Percentiles rank a stretch among this genome's conserved stretches.
Evolutionary conservation across 805 yeast species (phyloP).

Genomic region (Wickerhamomyces rabaulensis): DNA sequence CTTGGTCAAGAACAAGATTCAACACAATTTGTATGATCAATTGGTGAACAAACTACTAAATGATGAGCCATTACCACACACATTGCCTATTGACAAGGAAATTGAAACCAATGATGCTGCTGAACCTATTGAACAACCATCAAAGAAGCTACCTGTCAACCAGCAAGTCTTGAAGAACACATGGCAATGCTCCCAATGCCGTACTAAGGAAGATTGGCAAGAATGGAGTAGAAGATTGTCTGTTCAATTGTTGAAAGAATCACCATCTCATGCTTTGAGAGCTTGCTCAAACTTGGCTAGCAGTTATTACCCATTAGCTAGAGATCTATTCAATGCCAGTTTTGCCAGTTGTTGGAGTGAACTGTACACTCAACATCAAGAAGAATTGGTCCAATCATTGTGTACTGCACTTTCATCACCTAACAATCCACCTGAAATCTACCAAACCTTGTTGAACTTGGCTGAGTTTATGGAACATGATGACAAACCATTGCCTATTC

Average conservation of each 20-base stretch:
- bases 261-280: slow-evolving; percentile 90
- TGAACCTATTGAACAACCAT: slow-evolving; percentile 58
- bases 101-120: slow-evolving; percentile 29
- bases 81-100: slow-evolving; percentile 63
- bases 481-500: slow-evolving; percentile 87
- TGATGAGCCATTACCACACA: slow-evolving; percentile 83
- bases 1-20: slow-evolving; percentile 55
- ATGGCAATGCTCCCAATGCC: slow-evolving; percentile 88
- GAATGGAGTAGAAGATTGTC: slow-evolving; percentile 92
- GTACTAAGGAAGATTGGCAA: slow-evolving; percentile 95
- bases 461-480: slow-evolving; percentile 98
- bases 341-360: slow-evolving; percentile 96
- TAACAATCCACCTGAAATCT: slow-evolving; percentile 92
- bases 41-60: slow-evolving; percentile 71
- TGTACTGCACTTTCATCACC: slow-evolving; percentile 86
- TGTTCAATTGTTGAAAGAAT: slow-evolving; percentile 80
- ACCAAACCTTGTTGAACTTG: slow-evolving; percentile 80
- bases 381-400: slow-evolving; percentile 78
- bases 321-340: slow-evolving; percentile 87
- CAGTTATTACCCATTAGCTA: slow-evolving; percentile 81
- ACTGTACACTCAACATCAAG: slow-evolving; percentile 81
- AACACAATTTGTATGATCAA: slow-evolving; percentile 73
- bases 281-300: slow-evolving; percentile 90
- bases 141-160: slow-evolving; percentile 69
- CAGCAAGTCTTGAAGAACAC: slow-evolving; percentile 64